Evolutionary conservation across 2,329 filamentous ascomycete genomes (phyloP).

Genomic region (Colletotrichum endophyticum): DNA sequence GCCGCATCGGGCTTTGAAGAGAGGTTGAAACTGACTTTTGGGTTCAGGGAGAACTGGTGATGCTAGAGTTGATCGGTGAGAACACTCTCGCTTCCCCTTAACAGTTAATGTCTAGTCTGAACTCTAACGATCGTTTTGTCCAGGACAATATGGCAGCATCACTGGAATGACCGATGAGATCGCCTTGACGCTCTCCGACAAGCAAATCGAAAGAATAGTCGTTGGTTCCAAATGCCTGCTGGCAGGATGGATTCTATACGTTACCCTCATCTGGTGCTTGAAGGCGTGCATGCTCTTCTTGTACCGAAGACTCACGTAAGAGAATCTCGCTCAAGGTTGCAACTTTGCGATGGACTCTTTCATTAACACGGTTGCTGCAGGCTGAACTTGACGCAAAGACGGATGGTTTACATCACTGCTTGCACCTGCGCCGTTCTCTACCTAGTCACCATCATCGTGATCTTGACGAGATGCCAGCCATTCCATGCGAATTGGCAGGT

Average conservation of each 20-base stretch:
- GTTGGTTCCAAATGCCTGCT: slow-evolving; percentile 29
- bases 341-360: background rate
- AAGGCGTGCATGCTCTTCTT: slow-evolving; percentile 48
- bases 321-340: background rate
- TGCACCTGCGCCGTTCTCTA: slow-evolving; percentile 19
- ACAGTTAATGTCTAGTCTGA: background rate
- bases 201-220: slow-evolving; percentile 20
- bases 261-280: slow-evolving; percentile 45
- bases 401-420: slow-evolving; percentile 22
- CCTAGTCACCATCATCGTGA: slow-evolving; percentile 24
- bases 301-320: slow-evolving; percentile 27
- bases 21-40: background rate
- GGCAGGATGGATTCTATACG: slow-evolving; percentile 44
- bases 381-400: slow-evolving; percentile 24
- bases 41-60: background rate
- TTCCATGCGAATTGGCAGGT: slow-evolving; percentile 29
- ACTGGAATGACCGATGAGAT: slow-evolving; percentile 26
- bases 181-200: slow-evolving; percentile 14
- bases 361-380: background rate
- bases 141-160: slow-evolving; percentile 27
- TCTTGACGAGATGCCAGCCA: slow-evolving; percentile 24
- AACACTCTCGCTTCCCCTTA: background rate
- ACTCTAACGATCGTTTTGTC: slow-evolving; percentile 16
- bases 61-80: slow-evolving; percentile 12
- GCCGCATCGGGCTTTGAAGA: background rate